phyloP scores from a whole-genome alignment of 2,329 filamentous ascomycete species.

The Pseudogymnoascus sp. region DNA sequence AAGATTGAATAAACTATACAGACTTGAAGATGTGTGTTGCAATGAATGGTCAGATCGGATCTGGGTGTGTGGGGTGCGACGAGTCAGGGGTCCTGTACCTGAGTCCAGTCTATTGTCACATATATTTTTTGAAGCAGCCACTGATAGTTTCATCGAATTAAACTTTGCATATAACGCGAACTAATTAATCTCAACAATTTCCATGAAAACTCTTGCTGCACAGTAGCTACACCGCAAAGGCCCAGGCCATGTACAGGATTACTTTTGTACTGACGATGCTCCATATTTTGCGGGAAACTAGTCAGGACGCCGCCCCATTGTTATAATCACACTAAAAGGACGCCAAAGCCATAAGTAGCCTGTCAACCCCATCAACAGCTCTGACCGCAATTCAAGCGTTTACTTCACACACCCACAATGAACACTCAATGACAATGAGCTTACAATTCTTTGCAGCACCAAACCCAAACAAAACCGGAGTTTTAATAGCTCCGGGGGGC shows the following conservation, averaged over 20 bases:
- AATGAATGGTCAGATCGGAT: background rate
- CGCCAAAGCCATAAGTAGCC: slow-evolving; percentile 1
- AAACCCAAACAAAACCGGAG: slow-evolving; percentile 13
- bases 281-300: background rate
- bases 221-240: background rate
- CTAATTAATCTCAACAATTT: background rate
- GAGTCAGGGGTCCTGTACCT: background rate
- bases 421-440: background rate
- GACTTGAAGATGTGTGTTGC: background rate
- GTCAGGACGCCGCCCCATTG: slow-evolving; percentile 6
- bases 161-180: background rate
- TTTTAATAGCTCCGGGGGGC: slow-evolving; percentile 22
- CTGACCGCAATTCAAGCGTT: background rate
- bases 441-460: background rate
- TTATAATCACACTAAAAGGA: background rate
- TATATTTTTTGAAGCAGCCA: background rate
- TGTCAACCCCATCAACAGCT: slow-evolving; percentile 1
- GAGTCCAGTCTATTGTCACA: background rate
- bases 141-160: background rate
- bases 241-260: background rate
- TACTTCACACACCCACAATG: background rate
- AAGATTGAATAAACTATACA: background rate
- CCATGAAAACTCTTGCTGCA: background rate
- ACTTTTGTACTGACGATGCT: background rate
- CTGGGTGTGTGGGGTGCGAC: background rate